Evolutionary conservation across 768 basidiomycete genomes (phyloP), one percentile per base, ranked within the genome.

Genomic region (Suillus variegatus): DNA sequence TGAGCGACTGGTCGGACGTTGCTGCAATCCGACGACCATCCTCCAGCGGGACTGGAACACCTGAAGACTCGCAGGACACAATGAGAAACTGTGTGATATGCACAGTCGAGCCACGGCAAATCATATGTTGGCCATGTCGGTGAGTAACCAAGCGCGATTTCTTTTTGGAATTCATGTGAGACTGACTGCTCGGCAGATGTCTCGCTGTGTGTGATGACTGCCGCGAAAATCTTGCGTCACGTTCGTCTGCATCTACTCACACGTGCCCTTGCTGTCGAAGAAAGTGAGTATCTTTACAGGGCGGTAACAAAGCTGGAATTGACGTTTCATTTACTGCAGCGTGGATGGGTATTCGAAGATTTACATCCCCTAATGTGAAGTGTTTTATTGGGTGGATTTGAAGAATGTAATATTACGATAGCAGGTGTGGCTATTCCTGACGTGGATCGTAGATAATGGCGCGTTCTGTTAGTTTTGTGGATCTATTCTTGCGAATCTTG

Each of bases 51-150:
- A 70, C 16, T 20, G 47, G n/a, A 41, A 25, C 40, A 35, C 65
- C 68, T 52, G 79, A 64, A 70, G 78, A 77, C 35, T 0, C 41
- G 8, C 41, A 60, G n/a, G 76, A 73, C 38, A 44, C 65, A 4
- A 73, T 82, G 60, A 76, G 78, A 32, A 76, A 79, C 58, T 93
- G 92, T 71, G 91, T 93, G 6, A 83, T 93, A 58, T 93, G 91
- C 69, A 90, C 87, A 35, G 78, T 79, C n/a, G 88, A 88, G 64
- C 78, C 82, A 35, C 78, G 91, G 58, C 86, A 90, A 71, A 84
- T 93, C 64, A 90, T 93, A 60, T 93, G 90, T 70, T 93, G 91
- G 91, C 91, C 91, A n/a, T 93, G 91, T 74, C 85, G 91, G 89
- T 91, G 64, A 71, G 84, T 72, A 16, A 61, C n/a, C 10, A 22